Evolutionary conservation across 1,284 basidiomycete species (phyloP), one percentile per base, ranked within the genome.

Genomic region (Sporisorium graminicola): DNA sequence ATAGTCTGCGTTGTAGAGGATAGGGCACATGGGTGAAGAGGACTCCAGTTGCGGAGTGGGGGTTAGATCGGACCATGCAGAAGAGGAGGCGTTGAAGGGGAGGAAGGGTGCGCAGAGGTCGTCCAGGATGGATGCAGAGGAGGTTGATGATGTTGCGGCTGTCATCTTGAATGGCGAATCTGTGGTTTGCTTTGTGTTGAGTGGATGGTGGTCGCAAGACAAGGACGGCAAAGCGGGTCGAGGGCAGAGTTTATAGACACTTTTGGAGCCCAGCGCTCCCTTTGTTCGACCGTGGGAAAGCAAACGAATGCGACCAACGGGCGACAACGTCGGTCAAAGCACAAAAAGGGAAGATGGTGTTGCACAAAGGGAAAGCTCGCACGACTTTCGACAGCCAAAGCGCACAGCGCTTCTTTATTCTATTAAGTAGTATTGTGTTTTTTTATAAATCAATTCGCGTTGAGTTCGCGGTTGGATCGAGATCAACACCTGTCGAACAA

Each of bases 1-100:
- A 60, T 85, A 85, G 10, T 65, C 58, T 6, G 79, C 69, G 20
- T 69, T 58, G 64, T 84, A 85, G 16, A 84, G 56, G 65, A 85
- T 85, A 1, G 82, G 82, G 58, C 81, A 83, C 52, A 85, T 71
- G 16, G 83, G 80, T 1, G 71, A 51, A 1, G 81, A 61, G 13
- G 76, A 75, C 40, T 85, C 84, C 42, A 72, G 55, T 56, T 84
- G 84, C 0, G 68, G 65, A 0, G 75, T 65, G 12, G 83, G 81
- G 7, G 27, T 54, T 37, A 85, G 42, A 43, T 85, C 82, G 12
- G 68, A 66, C 83, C 83, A 85, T 18, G 69, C 58, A 2, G 58
- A 24, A 0, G 77, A 64, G 10, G 58, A 18, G 3, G 79, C 49
- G 46, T 82, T 78, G 50, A 84, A 78, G 27, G 74, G 74, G 2